Conservation (phyloP, 2,329 filamentous ascomycete genomes). For the Fusarium tuaranense region DNA sequence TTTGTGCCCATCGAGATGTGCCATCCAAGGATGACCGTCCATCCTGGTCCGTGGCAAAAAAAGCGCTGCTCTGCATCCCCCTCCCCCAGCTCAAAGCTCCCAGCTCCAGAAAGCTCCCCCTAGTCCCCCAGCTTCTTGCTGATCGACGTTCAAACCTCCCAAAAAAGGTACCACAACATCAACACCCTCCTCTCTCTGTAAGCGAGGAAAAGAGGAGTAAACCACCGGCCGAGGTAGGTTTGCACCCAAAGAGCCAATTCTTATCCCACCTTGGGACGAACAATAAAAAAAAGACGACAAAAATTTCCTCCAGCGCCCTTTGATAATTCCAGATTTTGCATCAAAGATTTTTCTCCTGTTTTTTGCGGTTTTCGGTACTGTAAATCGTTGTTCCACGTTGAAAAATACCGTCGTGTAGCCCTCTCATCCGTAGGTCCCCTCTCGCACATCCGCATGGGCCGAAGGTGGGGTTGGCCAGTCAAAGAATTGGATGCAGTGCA, state of each 20-base stretch:
- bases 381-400: constrained; percentile 28
- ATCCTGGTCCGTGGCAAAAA: constrained; percentile 21
- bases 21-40: neutral
- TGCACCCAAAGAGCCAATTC: constrained; percentile 42
- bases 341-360: constrained; percentile 18
- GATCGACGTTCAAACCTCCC: constrained; percentile 5
- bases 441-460: constrained; percentile 6
- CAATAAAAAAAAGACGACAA: constrained; percentile 11
- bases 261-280: constrained; percentile 33
- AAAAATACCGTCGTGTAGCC: constrained; percentile 14
- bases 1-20: constrained; percentile 5
- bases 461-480: constrained; percentile 32
- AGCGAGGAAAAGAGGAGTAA: constrained; percentile 4
- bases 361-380: constrained; percentile 28
- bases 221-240: constrained; percentile 36
- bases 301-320: constrained; percentile 29
- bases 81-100: neutral
- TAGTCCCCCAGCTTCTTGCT: constrained; percentile 12
- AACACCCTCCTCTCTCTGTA: constrained; percentile 6
- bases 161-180: constrained; percentile 29
- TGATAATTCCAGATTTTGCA: constrained; percentile 29
- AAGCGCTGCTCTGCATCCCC: constrained; percentile 9
- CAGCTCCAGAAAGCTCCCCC: too few species aligned
- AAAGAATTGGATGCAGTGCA: constrained; percentile 11
- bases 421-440: constrained; percentile 10